Conservation (phyloP, 2,329 filamentous ascomycete species). For the Stachybotrys chlorohalonatus region DNA sequence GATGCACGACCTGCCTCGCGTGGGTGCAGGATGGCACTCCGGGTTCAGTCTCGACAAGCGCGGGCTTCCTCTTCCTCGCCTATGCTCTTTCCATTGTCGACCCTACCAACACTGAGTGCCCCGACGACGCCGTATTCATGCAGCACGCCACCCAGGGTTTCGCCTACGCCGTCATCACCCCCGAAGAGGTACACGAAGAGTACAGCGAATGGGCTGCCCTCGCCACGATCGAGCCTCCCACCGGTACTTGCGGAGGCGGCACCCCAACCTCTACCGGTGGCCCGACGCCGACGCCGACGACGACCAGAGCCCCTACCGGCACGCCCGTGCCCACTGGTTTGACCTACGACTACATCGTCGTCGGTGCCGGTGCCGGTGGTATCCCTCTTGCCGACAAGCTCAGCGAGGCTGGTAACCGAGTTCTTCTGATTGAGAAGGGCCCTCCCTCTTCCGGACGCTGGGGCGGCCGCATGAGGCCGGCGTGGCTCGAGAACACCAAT, state of each 20-base stretch:
- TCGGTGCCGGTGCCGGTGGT: constrained; percentile 54
- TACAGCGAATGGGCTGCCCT: constrained; percentile 35
- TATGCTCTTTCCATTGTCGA: constrained; percentile 43
- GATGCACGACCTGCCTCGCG: constrained; percentile 48
- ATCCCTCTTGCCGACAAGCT: constrained; percentile 47
- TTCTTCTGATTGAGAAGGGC: constrained; percentile 54
- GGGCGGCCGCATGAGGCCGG: constrained; percentile 50
- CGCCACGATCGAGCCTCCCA: constrained; percentile 29
- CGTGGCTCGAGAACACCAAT: constrained; percentile 52
- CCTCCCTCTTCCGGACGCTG: constrained; percentile 56
- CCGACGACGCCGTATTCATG: constrained; percentile 33
- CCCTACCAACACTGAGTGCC: constrained; percentile 30
- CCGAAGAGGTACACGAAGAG: constrained; percentile 25
- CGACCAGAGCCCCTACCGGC: constrained; percentile 11
- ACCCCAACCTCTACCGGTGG: constrained; percentile 8
- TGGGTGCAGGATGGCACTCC: constrained; percentile 41
- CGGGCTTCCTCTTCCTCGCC: constrained; percentile 38
- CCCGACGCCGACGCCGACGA: constrained; percentile 17
- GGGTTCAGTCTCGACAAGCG: constrained; percentile 32
- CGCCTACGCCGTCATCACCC: constrained; percentile 35
- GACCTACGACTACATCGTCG: constrained; percentile 54
- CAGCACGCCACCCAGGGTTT: constrained; percentile 45
- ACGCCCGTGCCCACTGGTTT: constrained; percentile 19
- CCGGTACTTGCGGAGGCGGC: constrained; percentile 18
- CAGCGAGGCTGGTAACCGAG: constrained; percentile 54